phyloP scores from a whole-genome alignment of 176 grass and related monocot genomes.

The Alloteropsis semialata region DNA sequence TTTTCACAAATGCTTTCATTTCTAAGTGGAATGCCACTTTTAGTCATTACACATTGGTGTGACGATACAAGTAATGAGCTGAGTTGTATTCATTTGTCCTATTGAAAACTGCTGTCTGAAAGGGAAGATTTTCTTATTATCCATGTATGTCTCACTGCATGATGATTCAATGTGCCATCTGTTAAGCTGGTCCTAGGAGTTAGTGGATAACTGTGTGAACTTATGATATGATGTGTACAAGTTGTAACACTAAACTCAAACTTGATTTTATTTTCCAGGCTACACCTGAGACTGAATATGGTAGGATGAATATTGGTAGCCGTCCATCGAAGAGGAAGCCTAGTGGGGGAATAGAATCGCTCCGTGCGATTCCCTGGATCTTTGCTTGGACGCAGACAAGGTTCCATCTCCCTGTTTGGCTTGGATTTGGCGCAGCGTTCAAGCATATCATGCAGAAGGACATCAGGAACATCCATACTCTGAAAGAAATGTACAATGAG shows the following conservation, averaged over 20 bases:
- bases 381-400: constrained; percentile 99
- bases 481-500: constrained; percentile 97
- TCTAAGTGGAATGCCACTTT: neutral
- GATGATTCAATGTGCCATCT: neutral
- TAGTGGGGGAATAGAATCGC: constrained; percentile 91
- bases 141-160: neutral
- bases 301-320: constrained; percentile 99
- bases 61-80: neutral
- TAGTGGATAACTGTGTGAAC: neutral
- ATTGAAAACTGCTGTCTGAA: neutral
- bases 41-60: neutral
- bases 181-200: constrained; percentile 2
- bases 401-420: constrained; percentile 98
- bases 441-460: constrained; percentile 78
- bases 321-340: constrained; percentile 96
- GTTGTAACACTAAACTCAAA: neutral
- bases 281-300: constrained; percentile 93
- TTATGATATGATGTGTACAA: neutral
- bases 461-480: constrained; percentile 65
- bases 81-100: neutral
- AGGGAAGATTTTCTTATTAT: neutral
- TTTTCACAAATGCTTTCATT: neutral
- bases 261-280: constrained; percentile 55
- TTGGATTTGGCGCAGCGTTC: constrained; percentile 87
- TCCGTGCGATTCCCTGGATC: constrained; percentile 99